phyloP scores from a whole-genome alignment of 1,139 yeast genomes.

The Groenewaldozyma sp. region DNA sequence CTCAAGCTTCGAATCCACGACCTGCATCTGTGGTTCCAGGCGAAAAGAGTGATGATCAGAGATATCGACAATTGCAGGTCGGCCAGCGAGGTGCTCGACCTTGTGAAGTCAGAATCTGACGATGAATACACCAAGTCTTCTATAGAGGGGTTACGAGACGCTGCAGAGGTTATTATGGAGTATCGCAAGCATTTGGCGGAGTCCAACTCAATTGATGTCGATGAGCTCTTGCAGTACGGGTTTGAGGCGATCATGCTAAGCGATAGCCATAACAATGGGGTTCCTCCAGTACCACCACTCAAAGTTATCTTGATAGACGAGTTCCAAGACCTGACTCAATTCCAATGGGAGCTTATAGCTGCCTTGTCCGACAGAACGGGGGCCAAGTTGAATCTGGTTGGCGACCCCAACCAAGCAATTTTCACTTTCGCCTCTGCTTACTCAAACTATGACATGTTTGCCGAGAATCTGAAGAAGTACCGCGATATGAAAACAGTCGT shows the following conservation, averaged over 20 bases:
- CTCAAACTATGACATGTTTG: slow-evolving; percentile 45
- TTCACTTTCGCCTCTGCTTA: slow-evolving; percentile 82
- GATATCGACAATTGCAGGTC: neutral
- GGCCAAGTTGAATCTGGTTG: slow-evolving; percentile 63
- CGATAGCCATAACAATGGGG: slow-evolving; percentile 31
- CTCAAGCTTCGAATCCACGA: neutral
- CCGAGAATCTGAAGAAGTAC: slow-evolving; percentile 45
- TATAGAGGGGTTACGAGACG: neutral
- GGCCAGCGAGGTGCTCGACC: neutral
- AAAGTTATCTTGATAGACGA: slow-evolving; percentile 82
- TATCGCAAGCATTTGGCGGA: slow-evolving; percentile 10
- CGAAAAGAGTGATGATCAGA: neutral
- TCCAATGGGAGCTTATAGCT: slow-evolving; percentile 63
- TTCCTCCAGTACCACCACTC: slow-evolving; percentile 11
- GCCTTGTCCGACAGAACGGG: slow-evolving; percentile 39
- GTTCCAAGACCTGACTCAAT: slow-evolving; percentile 79
- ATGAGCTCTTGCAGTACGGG: slow-evolving; percentile 62
- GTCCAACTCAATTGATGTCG: slow-evolving; percentile 58
- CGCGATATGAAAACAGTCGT: slow-evolving; percentile 32
- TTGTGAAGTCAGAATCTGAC: neutral
- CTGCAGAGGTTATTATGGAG: neutral
- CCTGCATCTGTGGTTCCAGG: neutral
- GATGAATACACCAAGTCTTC: neutral
- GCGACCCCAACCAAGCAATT: slow-evolving; percentile 93
- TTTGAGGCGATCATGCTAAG: slow-evolving; percentile 35